Evolutionary conservation across 148 eudicot genomes (phyloP).

Genomic region (Mesembryanthemum crystallinum): DNA sequence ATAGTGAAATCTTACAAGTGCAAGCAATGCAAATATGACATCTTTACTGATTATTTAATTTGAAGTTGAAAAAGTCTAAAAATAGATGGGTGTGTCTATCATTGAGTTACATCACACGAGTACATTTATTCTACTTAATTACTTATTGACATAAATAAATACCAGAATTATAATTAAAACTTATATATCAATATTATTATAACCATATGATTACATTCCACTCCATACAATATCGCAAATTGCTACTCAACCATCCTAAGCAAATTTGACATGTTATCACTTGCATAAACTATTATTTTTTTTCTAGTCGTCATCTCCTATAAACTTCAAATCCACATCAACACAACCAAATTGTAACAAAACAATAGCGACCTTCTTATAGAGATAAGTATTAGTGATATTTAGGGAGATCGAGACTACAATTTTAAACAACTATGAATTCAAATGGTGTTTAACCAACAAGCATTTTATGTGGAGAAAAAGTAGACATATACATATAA

Average conservation of each 20-base stretch:
- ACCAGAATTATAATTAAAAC: not conserved
- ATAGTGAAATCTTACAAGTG: too few species aligned
- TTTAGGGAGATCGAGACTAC: not conserved
- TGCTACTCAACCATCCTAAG: not conserved
- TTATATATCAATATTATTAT: not conserved
- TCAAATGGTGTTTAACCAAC: too few species aligned
- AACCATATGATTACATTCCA: not conserved
- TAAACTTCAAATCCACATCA: slow-evolving; percentile 13
- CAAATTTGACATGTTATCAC: too few species aligned
- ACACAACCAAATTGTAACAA: not conserved
- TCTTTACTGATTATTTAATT: too few species aligned
- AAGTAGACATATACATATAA: not conserved
- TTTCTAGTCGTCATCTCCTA: not conserved
- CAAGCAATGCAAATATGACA: too few species aligned
- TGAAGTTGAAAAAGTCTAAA: too few species aligned
- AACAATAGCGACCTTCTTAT: not conserved
- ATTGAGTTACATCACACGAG: not conserved
- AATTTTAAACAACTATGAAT: too few species aligned
- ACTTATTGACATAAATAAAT: not conserved
- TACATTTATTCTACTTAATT: too few species aligned
- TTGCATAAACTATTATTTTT: too few species aligned
- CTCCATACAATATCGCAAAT: slow-evolving; percentile 2
- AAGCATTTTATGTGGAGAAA: too few species aligned
- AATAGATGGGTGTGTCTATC: too few species aligned
- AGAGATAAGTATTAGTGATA: not conserved